Evolutionary conservation across 441 rosid genomes (phyloP).

Genomic region (Populus trichocarpa): DNA sequence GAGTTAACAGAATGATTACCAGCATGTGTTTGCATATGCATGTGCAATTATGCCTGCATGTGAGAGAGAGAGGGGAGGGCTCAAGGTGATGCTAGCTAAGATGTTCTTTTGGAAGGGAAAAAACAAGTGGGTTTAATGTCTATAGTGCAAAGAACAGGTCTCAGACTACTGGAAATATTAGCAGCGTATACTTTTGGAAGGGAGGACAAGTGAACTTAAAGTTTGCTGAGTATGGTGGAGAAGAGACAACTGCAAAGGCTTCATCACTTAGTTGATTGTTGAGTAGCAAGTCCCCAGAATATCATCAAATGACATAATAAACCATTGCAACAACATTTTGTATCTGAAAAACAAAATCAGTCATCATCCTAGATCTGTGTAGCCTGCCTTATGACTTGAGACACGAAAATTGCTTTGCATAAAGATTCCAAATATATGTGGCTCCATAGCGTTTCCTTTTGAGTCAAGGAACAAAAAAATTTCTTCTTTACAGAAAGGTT

Average conservation of each 20-base stretch:
- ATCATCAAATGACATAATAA: background rate
- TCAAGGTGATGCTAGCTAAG: background rate
- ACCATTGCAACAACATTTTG: background rate
- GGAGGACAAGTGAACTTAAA: background rate
- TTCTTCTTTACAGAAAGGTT: background rate
- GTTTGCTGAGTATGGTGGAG: background rate
- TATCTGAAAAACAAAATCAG: background rate
- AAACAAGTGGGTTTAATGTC: background rate
- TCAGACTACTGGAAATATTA: background rate
- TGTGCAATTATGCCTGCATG: background rate
- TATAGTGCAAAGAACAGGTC: background rate
- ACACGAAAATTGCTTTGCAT: background rate
- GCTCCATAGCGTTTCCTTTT: background rate
- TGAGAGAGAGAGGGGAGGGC: background rate
- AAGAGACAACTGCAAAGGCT: background rate
- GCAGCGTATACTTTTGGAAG: background rate
- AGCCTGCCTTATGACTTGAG: background rate
- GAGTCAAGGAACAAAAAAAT: background rate
- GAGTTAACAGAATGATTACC: background rate
- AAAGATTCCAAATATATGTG: background rate
- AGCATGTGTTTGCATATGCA: background rate
- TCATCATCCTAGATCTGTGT: background rate
- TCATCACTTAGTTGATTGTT: background rate
- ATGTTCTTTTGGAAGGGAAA: background rate
- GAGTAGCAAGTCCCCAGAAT: background rate